These are phyloP conservation scores for Aspergillus quadricinctus DNA, from an alignment of 2,329 filamentous ascomycete genomes.

Conservation along the genomic window DNA sequence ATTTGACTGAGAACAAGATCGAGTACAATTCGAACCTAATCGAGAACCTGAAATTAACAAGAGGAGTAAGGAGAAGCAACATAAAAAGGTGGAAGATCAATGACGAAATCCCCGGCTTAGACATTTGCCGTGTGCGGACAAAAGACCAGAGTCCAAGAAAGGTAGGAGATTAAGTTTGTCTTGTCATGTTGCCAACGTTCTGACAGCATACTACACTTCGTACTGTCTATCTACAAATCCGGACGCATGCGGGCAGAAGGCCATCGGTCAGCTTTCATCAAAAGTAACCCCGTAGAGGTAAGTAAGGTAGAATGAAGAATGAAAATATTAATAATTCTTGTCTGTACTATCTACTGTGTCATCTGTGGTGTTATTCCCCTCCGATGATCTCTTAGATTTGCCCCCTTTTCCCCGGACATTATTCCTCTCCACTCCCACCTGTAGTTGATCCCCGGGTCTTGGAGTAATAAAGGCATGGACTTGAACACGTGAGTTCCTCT, in stretches of 20 bases:
- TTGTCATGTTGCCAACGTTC: neutral
- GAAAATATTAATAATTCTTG: neutral
- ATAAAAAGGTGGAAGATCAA: neutral
- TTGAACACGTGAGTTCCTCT: constrained; percentile 2
- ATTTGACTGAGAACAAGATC: neutral
- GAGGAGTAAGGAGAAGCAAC: neutral
- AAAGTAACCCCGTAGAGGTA: neutral
- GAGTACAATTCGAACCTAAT: neutral
- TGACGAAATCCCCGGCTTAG: neutral
- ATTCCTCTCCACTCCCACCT: constrained; percentile 1
- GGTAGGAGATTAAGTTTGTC: neutral
- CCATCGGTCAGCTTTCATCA: neutral
- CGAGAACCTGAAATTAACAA: neutral
- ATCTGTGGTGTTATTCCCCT: neutral
- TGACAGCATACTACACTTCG: neutral
- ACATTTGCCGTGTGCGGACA: neutral
- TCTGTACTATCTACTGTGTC: neutral
- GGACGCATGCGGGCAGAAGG: no score
- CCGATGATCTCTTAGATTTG: neutral
- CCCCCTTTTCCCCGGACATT: neutral
- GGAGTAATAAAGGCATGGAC: neutral
- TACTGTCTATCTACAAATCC: no score
- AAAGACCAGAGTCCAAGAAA: neutral
- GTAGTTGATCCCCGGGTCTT: neutral
- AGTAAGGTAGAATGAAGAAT: no score